Evolutionary conservation across 306 rosid species (phyloP).

Genomic region (Ochetophila trinervis): DNA sequence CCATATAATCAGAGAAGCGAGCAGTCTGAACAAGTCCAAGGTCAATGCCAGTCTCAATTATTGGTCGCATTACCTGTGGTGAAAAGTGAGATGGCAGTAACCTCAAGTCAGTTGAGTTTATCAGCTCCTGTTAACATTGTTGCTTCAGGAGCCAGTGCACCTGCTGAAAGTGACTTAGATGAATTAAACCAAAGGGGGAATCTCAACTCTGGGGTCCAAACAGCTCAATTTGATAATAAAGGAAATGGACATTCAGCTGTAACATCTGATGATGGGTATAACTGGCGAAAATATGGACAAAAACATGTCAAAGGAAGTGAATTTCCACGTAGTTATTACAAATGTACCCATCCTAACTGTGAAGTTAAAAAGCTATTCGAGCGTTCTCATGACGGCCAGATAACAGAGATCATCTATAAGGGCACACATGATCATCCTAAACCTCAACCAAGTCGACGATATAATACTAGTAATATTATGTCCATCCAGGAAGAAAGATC

Average conservation of each 20-base stretch:
- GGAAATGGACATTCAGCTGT: conserved; percentile 51
- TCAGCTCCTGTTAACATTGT: conserved; percentile 51
- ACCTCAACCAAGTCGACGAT: conserved; percentile 88
- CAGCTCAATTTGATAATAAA: conserved; percentile 53
- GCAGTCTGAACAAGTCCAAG: conserved; percentile 53
- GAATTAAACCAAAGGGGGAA: conserved; percentile 54
- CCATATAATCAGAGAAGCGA: conserved; percentile 45
- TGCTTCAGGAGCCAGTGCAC: conserved; percentile 48
- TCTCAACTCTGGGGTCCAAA: conserved; percentile 45
- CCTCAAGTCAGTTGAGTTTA: conserved; percentile 55
- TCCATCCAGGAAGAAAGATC: conserved; percentile 63
- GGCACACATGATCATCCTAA: conserved; percentile 97
- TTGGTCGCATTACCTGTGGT: conserved; percentile 46
- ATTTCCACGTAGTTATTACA: conserved; percentile 98
- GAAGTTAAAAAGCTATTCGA: conserved; percentile 97
- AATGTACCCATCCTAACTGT: conserved; percentile 95
- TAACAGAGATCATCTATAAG: conserved; percentile 90
- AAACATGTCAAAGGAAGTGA: conserved; percentile 96
- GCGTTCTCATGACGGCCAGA: conserved; percentile 92
- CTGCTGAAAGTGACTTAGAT: conserved; percentile 53
- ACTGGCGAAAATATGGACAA: conserved; percentile 97
- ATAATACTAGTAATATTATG: conserved; percentile 53
- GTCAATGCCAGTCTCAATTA: conserved; percentile 47
- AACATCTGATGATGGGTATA: conserved; percentile 85
- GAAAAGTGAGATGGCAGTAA: conserved; percentile 54